phyloP scores from a whole-genome alignment of 176 grass and related monocot genomes.

The Aegilops bicornis region DNA sequence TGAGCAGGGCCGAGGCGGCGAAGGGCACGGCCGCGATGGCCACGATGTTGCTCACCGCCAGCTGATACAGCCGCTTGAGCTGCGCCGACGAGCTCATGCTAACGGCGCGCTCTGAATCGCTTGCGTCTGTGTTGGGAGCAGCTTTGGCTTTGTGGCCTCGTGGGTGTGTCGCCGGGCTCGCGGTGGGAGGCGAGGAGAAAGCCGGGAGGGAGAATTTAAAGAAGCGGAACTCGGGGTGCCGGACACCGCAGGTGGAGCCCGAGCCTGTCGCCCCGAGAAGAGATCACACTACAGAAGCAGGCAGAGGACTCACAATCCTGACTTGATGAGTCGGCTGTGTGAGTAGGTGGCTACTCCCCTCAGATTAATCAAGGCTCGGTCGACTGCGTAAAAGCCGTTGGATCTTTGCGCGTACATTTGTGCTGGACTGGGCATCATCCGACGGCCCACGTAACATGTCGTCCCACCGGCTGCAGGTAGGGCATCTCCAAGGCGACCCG shows the following conservation, averaged over 20 bases:
- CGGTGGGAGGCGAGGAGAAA: not conserved
- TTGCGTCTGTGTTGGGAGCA: not conserved
- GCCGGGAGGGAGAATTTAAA: slow-evolving; percentile 34
- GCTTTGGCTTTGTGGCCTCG: not conserved
- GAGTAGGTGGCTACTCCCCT: not conserved
- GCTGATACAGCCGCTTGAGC: slow-evolving; percentile 48
- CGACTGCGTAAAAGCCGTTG: too few relatives aligned
- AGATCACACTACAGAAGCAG: not conserved
- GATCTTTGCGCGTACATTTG: too few relatives aligned
- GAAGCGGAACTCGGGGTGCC: not conserved
- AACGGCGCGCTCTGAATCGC: not conserved
- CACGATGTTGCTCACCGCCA: slow-evolving; percentile 52
- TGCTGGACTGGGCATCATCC: too few relatives aligned
- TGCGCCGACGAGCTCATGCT: slow-evolving; percentile 14
- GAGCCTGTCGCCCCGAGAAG: not conserved
- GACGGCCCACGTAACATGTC: too few relatives aligned
- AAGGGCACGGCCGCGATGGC: slow-evolving; percentile 33
- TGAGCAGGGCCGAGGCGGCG: slow-evolving; percentile 5
- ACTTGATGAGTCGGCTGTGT: not conserved
- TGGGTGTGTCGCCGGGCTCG: not conserved
- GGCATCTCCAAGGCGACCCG: too few relatives aligned
- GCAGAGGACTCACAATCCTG: not conserved
- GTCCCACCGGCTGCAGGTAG: too few relatives aligned
- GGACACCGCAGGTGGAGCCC: not conserved
- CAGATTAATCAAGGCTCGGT: not conserved